Base-by-base conservation (phyloP, 1,139 yeast species). In the Taphrina pruni region DNA sequence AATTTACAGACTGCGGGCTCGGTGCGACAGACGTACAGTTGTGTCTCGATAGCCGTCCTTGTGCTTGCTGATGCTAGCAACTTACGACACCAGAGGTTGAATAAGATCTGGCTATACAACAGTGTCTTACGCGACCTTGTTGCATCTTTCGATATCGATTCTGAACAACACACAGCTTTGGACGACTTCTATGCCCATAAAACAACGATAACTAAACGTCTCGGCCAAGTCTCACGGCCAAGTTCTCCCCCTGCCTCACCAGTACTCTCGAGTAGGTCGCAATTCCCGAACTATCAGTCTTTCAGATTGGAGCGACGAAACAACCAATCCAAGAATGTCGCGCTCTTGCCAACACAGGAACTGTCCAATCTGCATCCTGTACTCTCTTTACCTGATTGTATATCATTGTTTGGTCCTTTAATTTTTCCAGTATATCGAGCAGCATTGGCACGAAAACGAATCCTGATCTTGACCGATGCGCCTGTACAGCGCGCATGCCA, bases 241-340 rank as follows among this genome's bases (percentile, higher is more conserved):
- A 52, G 45, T 14, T 58, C 62, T 32, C 62, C 62, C 5, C 62
- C 62, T 21, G 62, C 62, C 14, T 58, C 62, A 12, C 62, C 62
- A 17, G 54, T 58, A 1, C 52, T 58, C n/a, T 58, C 62, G 21
- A 21, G 54, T 12, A 7, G 45, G 14, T 58, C 62, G 17, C 20
- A 8, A 6, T 58, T 58, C 32, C 38, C 43, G 43, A 58, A 58
- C n/a, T 58, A 58, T 35, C 54, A 58, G 21, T 58, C 62, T 14
- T 58, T 58, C 54, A 21, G 54, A 21, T 43, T 54, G 9, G 54
- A 58, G 54, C 38, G 62, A 32, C 62, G 46, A 21, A 36, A 21
- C 21, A 58, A 39, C 26, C 54, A 45, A 32, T 9, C 52, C 17
- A 58, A 45, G 43, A 45, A 14, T 14, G 35, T 43, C 6, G n/a